Base-by-base conservation (phyloP, 768 basidiomycete species). In the Panellus pusillus region DNA sequence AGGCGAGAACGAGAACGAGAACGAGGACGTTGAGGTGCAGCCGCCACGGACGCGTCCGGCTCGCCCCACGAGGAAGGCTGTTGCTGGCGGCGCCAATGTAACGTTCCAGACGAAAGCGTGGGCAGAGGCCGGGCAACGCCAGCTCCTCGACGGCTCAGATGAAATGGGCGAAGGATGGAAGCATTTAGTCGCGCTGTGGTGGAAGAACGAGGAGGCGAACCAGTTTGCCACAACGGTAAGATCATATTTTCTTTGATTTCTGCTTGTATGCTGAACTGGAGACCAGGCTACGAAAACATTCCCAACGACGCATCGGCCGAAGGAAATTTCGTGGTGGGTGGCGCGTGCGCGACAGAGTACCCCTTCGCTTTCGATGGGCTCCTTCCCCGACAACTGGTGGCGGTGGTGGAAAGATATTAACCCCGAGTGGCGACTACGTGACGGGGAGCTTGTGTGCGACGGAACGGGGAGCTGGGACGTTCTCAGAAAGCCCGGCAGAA, bases 351-450 rank as follows among this genome's bases (percentile, higher is more conserved):
- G n/a, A n/a, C n/a, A n/a, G n/a, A n/a, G n/a, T n/a, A n/a, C n/a
- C n/a, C n/a, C n/a, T n/a, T n/a, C n/a, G n/a, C n/a, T n/a, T n/a
- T n/a, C n/a, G n/a, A n/a, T n/a, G n/a, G n/a, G n/a, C n/a, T n/a
- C n/a, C n/a, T 37, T 48, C n/a, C 31, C 20, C 6, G 14, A 2
- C 1, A 17, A 44, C 17, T 48, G 45, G 45, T 43, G 40, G 46
- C 24, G 6, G 13, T 54, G 53, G 53, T 54, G 53, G 53, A 28
- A 1, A 2, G 32, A 3, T 0, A 43, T 54, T 2, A 54, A 54
- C 15, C 47, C 53, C 2, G 1, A 5, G 8, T 54, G 46, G 53
- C n/a, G n/a, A n/a, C n/a, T n/a, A n/a, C n/a, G n/a, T n/a, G n/a
- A n/a, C n/a, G n/a, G n/a, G n/a, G n/a, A n/a, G n/a, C n/a, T n/a